Evolutionary conservation across 2,329 filamentous ascomycete species (phyloP).

Genomic region (Leptographium procerum): DNA sequence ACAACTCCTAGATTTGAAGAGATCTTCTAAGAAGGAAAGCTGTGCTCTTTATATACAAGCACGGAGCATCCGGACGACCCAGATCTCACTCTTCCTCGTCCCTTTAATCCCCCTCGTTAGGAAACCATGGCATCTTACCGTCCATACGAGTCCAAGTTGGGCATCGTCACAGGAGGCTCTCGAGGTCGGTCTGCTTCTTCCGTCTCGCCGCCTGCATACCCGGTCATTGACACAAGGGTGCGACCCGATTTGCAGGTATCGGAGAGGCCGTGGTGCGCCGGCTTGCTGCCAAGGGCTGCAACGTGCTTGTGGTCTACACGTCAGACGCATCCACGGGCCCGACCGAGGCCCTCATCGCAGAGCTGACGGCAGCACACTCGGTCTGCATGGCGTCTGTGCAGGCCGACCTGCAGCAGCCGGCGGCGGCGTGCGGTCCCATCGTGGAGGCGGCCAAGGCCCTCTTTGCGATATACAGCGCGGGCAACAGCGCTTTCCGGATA

Average conservation of each 20-base stretch:
- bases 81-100: not conserved
- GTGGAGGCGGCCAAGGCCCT: not conserved
- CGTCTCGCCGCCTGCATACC: not conserved
- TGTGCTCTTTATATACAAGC: not conserved
- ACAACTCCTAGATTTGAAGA: too few species aligned
- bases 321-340: not conserved
- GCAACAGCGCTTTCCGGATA: constrained; percentile 28
- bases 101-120: not conserved
- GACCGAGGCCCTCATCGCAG: constrained; percentile 33
- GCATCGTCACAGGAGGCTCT: constrained; percentile 40
- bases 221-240: not conserved
- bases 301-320: constrained; percentile 45
- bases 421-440: constrained; percentile 11
- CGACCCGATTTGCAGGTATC: constrained; percentile 33
- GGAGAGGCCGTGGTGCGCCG: constrained; percentile 46
- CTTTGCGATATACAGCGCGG: constrained; percentile 36
- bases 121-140: not conserved
- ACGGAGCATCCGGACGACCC: too few species aligned
- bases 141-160: constrained; percentile 1
- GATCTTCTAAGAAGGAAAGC: too few species aligned
- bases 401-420: constrained; percentile 12
- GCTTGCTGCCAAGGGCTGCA: constrained; percentile 49
- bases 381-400: not conserved
- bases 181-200: constrained; percentile 14
- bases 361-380: constrained; percentile 20